Base-by-base conservation (phyloP, 441 rosid genomes). In the Codiaeum variegatum region DNA sequence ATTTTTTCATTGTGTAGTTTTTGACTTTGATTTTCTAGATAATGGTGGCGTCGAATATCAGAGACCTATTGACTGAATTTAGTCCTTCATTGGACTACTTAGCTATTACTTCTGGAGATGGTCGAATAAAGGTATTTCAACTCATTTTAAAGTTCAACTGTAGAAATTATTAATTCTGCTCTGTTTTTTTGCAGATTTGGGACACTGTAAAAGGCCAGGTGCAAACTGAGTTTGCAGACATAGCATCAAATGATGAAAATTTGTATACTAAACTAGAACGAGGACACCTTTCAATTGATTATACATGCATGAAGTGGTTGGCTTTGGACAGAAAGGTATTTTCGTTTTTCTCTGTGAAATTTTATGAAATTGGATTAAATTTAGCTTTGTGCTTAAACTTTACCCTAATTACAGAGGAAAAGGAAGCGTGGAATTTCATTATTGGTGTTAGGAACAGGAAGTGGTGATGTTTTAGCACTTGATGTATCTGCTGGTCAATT, bases 381-480 rank as follows among this genome's bases (percentile, higher is more conserved):
- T 71, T 59, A 54, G 47, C 63, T 78, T 13, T 69, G 63, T 70
- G 66, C 47, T 40, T 19, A 34, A 65, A 62, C 12, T 4, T 66
- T 7, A 40, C 66, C 9, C 62, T 75, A 36, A 62, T 79, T 86
- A 73, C 88, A 95, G 99, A 95, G 76, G 76, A 95, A 93, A 77
- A 86, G 98, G 77, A 95, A 95, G 78, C 88, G 84, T 40, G 93
- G 87, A 64, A 84, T 82, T 78, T 90, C 64, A 0, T 73, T 89
- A 55, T 73, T 93, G 72, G 80, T 93, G 47, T 83, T 93, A 71
- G 99, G 99, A 70, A 93, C 98, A 0, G 98, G 97, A 64, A 88
- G 98, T 68, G 98, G 98, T 54, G 98, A 93, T 81, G 88, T 95
- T 61, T 79, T 93, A 77, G 98, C 97, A 26, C 89, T 95, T 49